Percentiles rank a stretch among this genome's conserved stretches.
Conservation (phyloP, 2,329 filamentous ascomycete genomes). For the Aspergillus carbonarius region DNA sequence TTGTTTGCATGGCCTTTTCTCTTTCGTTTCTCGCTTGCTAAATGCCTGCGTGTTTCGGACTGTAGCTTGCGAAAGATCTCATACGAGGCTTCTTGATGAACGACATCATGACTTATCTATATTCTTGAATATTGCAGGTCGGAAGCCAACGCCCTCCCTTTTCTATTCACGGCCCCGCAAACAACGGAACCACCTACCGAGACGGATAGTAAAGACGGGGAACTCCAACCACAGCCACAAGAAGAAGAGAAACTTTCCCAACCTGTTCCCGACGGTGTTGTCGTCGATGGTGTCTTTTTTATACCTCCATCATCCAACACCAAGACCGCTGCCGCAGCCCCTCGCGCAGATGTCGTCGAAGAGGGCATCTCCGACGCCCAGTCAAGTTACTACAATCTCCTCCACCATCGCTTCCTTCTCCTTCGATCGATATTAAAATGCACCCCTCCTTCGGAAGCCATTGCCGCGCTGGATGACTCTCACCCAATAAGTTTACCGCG, state of each 20-base stretch:
- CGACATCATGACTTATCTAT: slow-evolving; percentile 3
- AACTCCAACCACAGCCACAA: neutral
- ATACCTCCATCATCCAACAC: neutral
- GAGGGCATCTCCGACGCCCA: slow-evolving; percentile 51
- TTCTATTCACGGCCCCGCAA: slow-evolving; percentile 65
- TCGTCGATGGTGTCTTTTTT: slow-evolving; percentile 9
- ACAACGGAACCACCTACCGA: slow-evolving; percentile 21
- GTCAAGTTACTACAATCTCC: slow-evolving; percentile 65
- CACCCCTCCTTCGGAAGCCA: slow-evolving; percentile 53
- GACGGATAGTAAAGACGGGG: neutral
- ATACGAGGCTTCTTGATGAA: neutral
- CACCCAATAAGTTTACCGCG: slow-evolving; percentile 55
- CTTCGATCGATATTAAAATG: slow-evolving; percentile 63
- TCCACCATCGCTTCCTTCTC: slow-evolving; percentile 64
- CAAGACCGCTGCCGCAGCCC: neutral
- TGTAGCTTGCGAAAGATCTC: slow-evolving; percentile 15
- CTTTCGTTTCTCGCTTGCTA: slow-evolving; percentile 19
- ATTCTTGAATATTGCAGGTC: slow-evolving; percentile 52
- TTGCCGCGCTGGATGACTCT: slow-evolving; percentile 54
- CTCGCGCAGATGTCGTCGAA: slow-evolving; percentile 14
- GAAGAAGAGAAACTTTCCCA: neutral
- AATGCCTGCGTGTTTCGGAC: slow-evolving; percentile 15
- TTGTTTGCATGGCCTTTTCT: slow-evolving; percentile 19
- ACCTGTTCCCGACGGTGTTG: neutral
- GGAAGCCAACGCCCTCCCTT: slow-evolving; percentile 72